phyloP scores from a whole-genome alignment of 257 asterid genomes.

The Ballota nigra region DNA sequence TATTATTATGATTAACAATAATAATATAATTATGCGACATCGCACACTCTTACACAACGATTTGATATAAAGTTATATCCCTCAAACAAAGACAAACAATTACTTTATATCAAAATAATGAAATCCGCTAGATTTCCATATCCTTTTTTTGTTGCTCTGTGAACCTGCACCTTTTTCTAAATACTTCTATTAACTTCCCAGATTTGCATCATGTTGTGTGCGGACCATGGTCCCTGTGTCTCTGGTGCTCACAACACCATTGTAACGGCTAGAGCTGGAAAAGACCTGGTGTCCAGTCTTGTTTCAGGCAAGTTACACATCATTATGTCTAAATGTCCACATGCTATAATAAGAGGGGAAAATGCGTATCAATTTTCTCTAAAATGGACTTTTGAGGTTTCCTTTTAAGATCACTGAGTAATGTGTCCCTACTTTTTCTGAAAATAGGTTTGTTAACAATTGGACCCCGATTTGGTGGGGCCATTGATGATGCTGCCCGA shows the following conservation, averaged over 20 bases:
- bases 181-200: conserved; percentile 32
- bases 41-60: not conserved
- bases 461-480: conserved; percentile 99
- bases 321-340: not conserved
- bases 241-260: conserved; percentile 99
- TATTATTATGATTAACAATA: too few relatives aligned
- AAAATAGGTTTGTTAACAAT: conserved; percentile 83
- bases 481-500: conserved; percentile 98
- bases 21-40: not conserved
- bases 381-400: conserved; percentile 6
- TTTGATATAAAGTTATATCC: too few relatives aligned
- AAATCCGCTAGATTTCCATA: not conserved
- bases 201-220: conserved; percentile 98
- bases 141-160: conserved; percentile 8
- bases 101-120: not conserved
- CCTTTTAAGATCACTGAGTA: conserved; percentile 14
- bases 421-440: conserved; percentile 24
- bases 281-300: conserved; percentile 95
- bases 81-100: not conserved
- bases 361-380: not conserved
- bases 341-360: not conserved
- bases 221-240: conserved; percentile 99
- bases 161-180: conserved; percentile 9
- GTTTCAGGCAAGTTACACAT: conserved; percentile 66
- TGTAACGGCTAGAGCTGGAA: conserved; percentile 98